Percentiles rank a stretch among this genome's conserved stretches.
Evolutionary conservation across 2,329 filamentous ascomycete species (phyloP).

Genomic region (Ramularia collo-cygni): DNA sequence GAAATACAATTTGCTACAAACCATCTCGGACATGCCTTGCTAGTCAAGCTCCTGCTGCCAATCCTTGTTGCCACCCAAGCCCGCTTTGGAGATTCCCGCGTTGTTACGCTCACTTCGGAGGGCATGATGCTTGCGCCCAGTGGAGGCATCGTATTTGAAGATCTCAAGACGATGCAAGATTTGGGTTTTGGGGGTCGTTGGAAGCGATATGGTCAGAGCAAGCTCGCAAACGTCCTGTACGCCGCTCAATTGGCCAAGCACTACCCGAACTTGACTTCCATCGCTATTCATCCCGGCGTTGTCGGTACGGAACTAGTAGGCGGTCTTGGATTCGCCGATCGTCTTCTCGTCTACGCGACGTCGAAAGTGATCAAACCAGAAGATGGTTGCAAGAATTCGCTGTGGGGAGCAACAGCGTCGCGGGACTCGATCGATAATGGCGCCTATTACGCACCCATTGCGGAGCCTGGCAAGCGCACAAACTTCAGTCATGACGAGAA

Average conservation of each 20-base stretch:
- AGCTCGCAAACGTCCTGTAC: conserved; percentile 44
- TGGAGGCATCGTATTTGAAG: conserved; percentile 16
- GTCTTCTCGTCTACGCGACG: conserved; percentile 10
- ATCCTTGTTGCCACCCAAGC: conserved; percentile 16
- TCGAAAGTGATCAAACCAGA: conserved; percentile 15
- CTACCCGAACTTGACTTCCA: conserved; percentile 32
- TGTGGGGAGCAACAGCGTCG: conserved; percentile 18
- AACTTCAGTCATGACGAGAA: conserved; percentile 25
- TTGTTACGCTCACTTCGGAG: conserved; percentile 23
- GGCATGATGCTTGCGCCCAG: conserved; percentile 15
- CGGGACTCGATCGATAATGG: conserved; percentile 22
- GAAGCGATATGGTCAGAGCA: conserved; percentile 40
- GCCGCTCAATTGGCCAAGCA: conserved; percentile 34
- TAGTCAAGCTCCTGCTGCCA: conserved; percentile 23
- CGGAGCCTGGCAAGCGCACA: conserved; percentile 21
- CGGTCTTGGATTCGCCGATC: conserved; percentile 5
- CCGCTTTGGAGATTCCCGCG: conserved; percentile 16
- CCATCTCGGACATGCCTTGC: conserved; percentile 27
- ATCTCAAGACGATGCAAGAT: conserved; percentile 20
- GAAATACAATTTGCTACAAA: conserved; percentile 29
- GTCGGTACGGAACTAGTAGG: conserved; percentile 34
- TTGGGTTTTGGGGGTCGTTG: conserved; percentile 25
- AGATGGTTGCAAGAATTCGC: conserved; percentile 18
- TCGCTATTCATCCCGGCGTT: conserved; percentile 38
- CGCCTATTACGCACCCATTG: conserved; percentile 35